Percentiles rank a stretch among this genome's conserved stretches.
These are phyloP conservation scores for Calonectria honghensis DNA, from an alignment of 2,329 filamentous ascomycete species.

Conservation along the genomic window DNA sequence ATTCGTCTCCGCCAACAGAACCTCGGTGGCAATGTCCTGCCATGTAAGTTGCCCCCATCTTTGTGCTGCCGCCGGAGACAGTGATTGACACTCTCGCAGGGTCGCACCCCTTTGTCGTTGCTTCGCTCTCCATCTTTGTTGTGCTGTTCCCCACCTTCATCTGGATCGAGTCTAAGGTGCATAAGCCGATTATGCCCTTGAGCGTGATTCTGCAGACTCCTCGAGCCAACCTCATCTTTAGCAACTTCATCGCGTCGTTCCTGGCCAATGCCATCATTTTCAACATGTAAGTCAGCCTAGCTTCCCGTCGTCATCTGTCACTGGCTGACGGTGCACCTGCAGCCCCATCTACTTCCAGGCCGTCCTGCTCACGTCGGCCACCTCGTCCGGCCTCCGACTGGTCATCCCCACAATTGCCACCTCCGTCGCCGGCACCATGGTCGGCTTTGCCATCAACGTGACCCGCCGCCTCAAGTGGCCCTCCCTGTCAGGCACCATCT, in stretches of 20 bases:
- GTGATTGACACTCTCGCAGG: constrained; percentile 59
- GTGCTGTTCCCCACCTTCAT: constrained; percentile 71
- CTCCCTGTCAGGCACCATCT: constrained; percentile 69
- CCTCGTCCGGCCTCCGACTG: constrained; percentile 82
- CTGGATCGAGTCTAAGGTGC: constrained; percentile 69
- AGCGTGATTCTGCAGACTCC: constrained; percentile 70
- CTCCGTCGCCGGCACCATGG: constrained; percentile 72
- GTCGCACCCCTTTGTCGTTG: constrained; percentile 75
- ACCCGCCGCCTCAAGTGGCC: constrained; percentile 77
- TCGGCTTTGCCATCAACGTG: constrained; percentile 78
- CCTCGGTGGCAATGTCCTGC: constrained; percentile 78
- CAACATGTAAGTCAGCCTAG: constrained; percentile 68
- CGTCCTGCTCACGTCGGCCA: constrained; percentile 81
- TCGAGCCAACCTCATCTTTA: constrained; percentile 74
- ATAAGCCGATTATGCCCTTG: constrained; percentile 77
- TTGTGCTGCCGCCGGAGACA: neutral
- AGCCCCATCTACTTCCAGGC: constrained; percentile 86
- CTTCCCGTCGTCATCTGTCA: neutral
- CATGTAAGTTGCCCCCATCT: constrained; percentile 65
- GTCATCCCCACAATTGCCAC: constrained; percentile 77
- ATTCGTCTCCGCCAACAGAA: constrained; percentile 61
- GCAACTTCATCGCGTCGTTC: constrained; percentile 71
- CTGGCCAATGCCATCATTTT: constrained; percentile 75
- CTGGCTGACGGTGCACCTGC: neutral
- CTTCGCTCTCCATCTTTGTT: constrained; percentile 68